A percentile compares a stretch with the other conserved stretches of the same genome.
These are phyloP conservation scores for Trichophyton verrucosum DNA, from an alignment of 2,329 filamentous ascomycete species.

Conservation along the genomic window DNA sequence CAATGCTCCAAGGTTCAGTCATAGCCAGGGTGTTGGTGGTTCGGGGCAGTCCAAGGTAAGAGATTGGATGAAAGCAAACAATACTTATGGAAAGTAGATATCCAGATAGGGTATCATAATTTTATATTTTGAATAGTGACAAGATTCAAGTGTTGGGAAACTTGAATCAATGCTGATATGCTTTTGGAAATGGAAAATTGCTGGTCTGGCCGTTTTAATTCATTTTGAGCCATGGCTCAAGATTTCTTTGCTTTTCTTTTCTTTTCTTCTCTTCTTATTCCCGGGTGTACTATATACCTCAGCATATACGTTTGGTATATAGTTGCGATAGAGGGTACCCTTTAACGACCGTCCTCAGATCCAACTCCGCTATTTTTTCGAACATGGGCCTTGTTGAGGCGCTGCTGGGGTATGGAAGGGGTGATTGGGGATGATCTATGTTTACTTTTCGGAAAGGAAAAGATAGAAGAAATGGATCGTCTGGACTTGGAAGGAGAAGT, in stretches of 20 bases:
- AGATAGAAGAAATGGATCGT: neutral
- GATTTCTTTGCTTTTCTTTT: neutral
- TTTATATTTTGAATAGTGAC: neutral
- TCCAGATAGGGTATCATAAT: neutral
- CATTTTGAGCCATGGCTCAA: neutral
- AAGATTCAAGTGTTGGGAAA: slow-evolving; percentile 3
- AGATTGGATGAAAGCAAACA: slow-evolving; percentile 3
- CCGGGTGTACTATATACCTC: neutral
- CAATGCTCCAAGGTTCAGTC: neutral
- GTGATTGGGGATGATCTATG: neutral
- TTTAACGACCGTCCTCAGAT: neutral
- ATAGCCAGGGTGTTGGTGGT: neutral
- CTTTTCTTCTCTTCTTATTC: neutral
- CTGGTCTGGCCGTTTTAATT: neutral
- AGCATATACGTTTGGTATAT: neutral
- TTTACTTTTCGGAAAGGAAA: neutral
- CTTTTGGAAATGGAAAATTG: neutral
- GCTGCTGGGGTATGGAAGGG: neutral
- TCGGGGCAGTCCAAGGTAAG: neutral
- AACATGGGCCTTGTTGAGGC: neutral
- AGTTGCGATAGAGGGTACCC: neutral
- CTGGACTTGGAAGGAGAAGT: neutral
- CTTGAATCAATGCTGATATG: neutral
- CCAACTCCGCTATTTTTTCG: neutral
- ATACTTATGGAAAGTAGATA: neutral